Conservation (phyloP, 257 asterid genomes). For the Jacaranda copaia region DNA sequence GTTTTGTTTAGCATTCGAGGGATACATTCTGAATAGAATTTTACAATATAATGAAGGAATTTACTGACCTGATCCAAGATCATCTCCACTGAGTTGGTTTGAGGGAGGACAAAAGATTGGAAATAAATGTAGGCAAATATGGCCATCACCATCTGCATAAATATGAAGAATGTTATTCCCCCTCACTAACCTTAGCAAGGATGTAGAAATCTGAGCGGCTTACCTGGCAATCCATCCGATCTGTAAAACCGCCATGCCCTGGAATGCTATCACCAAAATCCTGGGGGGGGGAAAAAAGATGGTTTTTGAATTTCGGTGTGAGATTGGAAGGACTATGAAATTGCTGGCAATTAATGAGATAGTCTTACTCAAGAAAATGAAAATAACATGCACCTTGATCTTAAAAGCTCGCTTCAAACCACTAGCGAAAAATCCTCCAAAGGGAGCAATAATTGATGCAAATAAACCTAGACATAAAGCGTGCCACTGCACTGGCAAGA, state of each 20-base stretch:
- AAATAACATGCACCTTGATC: constrained; percentile 62
- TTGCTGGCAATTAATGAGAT: neutral
- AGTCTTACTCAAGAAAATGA: neutral
- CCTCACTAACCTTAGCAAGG: too few relatives aligned
- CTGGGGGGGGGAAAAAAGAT: constrained; percentile 18
- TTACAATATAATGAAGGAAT: neutral
- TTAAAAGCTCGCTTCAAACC: constrained; percentile 92
- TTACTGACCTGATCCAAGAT: constrained; percentile 65
- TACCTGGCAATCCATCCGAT: constrained; percentile 83
- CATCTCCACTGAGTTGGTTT: constrained; percentile 54
- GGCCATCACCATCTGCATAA: constrained; percentile 75
- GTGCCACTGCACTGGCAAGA: constrained; percentile 87
- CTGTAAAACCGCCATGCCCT: constrained; percentile 79
- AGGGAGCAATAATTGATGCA: constrained; percentile 91
- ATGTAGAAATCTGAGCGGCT: neutral
- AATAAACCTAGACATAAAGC: constrained; percentile 75
- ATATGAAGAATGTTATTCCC: neutral
- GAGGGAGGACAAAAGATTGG: constrained; percentile 62
- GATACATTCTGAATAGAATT: neutral
- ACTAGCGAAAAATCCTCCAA: constrained; percentile 95
- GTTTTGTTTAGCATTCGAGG: neutral
- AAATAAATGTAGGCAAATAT: constrained; percentile 69
- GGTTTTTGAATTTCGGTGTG: too few relatives aligned
- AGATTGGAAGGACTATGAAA: neutral
- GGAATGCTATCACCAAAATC: constrained; percentile 80